These are phyloP conservation scores for Letharia columbiana DNA, from an alignment of 495 filamentous ascomycete genomes.

Conservation along the genomic window DNA sequence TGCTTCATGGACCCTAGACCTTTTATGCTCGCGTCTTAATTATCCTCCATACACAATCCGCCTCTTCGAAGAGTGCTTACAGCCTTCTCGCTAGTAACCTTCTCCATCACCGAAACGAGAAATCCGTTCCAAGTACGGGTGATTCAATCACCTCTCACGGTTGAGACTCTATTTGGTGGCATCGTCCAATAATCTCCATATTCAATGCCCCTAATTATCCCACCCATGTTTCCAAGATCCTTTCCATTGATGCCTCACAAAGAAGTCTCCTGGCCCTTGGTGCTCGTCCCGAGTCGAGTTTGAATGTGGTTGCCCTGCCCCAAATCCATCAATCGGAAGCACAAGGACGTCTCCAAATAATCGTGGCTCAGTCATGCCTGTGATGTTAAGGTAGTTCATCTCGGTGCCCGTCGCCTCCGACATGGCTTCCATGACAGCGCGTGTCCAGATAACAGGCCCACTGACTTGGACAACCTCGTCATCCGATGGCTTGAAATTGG, in stretches of 20 bases:
- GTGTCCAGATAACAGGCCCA: constrained; percentile 36
- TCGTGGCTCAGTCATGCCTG: constrained; percentile 7
- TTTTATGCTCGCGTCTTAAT: not conserved
- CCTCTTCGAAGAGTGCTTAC: not conserved
- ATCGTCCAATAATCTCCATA: not conserved
- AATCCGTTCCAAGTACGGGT: not conserved
- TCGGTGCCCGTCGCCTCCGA: constrained; percentile 18
- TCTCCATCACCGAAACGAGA: not conserved
- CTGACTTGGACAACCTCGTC: constrained; percentile 35
- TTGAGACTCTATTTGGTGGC: not conserved
- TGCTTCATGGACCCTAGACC: not conserved
- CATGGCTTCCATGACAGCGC: constrained; percentile 32
- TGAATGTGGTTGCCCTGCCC: constrained; percentile 21
- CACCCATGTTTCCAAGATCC: not conserved
- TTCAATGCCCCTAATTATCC: not conserved
- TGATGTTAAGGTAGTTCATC: constrained; percentile 8
- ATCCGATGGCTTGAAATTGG: constrained; percentile 9
- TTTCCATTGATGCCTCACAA: constrained; percentile 4
- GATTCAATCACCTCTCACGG: not conserved
- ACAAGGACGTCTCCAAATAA: constrained; percentile 28
- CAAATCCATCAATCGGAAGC: constrained; percentile 36
- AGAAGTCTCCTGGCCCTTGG: not conserved
- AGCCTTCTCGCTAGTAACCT: not conserved
- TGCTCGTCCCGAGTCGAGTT: constrained; percentile 4
- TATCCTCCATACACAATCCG: not conserved